Conservation (phyloP, 257 asterid genomes). For the Thymus quinquecostatus region DNA sequence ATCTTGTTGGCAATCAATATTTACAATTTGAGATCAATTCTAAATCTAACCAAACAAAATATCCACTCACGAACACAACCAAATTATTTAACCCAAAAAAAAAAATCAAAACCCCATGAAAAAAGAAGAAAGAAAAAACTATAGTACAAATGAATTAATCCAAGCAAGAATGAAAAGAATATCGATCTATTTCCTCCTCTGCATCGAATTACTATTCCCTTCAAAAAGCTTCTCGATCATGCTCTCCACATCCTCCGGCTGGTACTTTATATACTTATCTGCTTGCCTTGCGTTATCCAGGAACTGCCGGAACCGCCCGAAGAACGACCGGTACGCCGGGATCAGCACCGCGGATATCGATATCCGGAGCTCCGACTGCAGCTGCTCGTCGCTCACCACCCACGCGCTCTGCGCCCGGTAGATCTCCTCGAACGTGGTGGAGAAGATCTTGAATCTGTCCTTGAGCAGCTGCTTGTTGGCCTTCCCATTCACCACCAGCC, state of each 20-base stretch:
- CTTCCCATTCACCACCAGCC: slow-evolving; percentile 55
- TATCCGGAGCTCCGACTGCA: slow-evolving; percentile 85
- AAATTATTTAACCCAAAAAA: too few relatives aligned
- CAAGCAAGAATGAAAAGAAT: too few relatives aligned
- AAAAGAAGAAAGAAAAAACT: slow-evolving; percentile 37
- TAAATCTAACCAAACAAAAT: too few relatives aligned
- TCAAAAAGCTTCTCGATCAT: slow-evolving; percentile 49
- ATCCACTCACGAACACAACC: too few relatives aligned
- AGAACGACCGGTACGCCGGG: slow-evolving; percentile 84
- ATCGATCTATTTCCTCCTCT: too few relatives aligned
- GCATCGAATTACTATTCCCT: too few relatives aligned
- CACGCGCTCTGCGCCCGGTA: slow-evolving; percentile 68
- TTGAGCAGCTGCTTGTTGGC: slow-evolving; percentile 58
- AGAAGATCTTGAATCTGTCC: slow-evolving; percentile 76
- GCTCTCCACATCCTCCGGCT: slow-evolving; percentile 85
- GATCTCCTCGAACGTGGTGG: slow-evolving; percentile 66
- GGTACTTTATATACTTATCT: slow-evolving; percentile 78
- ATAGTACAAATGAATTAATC: too few relatives aligned
- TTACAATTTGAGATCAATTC: too few relatives aligned
- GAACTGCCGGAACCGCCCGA: slow-evolving; percentile 72
- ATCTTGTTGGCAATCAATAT: too few relatives aligned
- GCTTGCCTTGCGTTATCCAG: slow-evolving; percentile 59
- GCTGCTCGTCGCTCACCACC: slow-evolving; percentile 90
- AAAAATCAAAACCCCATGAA: too few relatives aligned
- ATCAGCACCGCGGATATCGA: slow-evolving; percentile 72